Evolutionary conservation across 2,329 filamentous ascomycete genomes (phyloP), one percentile per base, ranked within the genome.

Genomic region (Trichoderma endophyticum): DNA sequence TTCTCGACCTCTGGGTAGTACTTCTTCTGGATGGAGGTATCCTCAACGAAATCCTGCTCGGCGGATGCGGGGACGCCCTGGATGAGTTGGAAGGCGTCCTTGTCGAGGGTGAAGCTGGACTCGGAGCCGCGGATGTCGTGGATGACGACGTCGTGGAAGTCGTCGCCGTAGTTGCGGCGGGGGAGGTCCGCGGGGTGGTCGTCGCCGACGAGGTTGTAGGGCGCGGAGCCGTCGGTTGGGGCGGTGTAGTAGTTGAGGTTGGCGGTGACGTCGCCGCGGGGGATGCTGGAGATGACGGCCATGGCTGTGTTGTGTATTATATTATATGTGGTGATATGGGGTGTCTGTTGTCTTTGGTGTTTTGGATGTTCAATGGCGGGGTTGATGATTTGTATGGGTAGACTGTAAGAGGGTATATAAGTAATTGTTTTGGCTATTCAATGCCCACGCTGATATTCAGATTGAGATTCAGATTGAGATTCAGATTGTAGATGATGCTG

Each of bases 1-100:
- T 86, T 80, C 82, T 95, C 91, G 9, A 97, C 88, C 79, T 97
- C 94, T 0, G 93, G 92, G 83, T 98, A 98, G 85, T 97, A 98
- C 69, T 89, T 86, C 1, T 82, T 77, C 77, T 88, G 83, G 81
- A 98, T 93, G 73, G 88, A 88, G 12, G 85, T 88, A 77, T 94
- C 91, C 79, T 93, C 89, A 4, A 81, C 81, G 80, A 95, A 97
- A 54, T 88, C 86, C 6, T 70, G 6, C 57, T 81, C 80, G 9
- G 63, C 73, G 3, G 87, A 86, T 2, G 87, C 85, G 0, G 90
- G 84, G 1, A 93, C 81, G 76, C 85, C 82, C 14, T 84, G 83
- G 63, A 94, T 80, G 24, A 92, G 84, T 71, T 89, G 85, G 84
- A 97, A 97, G 74, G 93, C 93, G 80, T 95, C 90, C 71, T 84